Evolutionary conservation across 805 yeast species (phyloP), one percentile per base, ranked within the genome.

Genomic region (Helenozyma rhizophorensis): DNA sequence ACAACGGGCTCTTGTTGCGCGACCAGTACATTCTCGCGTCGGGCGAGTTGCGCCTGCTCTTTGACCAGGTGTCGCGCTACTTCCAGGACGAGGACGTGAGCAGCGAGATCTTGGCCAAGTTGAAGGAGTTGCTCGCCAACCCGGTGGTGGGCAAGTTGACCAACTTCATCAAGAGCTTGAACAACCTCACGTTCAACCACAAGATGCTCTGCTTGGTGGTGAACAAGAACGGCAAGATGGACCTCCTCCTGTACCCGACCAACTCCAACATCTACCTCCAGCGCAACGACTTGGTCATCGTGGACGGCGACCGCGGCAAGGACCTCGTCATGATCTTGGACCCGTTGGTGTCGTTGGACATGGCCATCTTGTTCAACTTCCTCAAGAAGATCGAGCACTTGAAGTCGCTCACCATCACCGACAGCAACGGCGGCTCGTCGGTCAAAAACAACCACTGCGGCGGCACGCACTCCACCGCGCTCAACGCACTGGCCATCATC

Each of bases 301-400:
- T 82, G 36, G 93, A 84, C 58, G 94, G 93, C 34, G 94, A 84
- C 53, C 67, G 93, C 40, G 94, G 94, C 18, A 81, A 81, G 48
- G 94, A 84, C 55, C 56, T 84, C 42, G 90, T 80, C 8, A 73
- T 78, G 73, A 76, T 83, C 27, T 60, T 83, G 18, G 83, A 80
- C 40, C 86, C 90, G 1, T 55, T 68, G 25, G 70, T 83, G 19
- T 72, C 69, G 27, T 65, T 81, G 35, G 74, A 80, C 38, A 63
- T 79, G 53, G 90, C 90, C 2, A 68, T 83, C 29, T 68, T 84
- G 37, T 73, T 83, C 51, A 83, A 83, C 48, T 84, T 82, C 47
- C 58, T 83, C 48, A 83, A 83, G 57, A 83, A 83, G 51, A 73
- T 79, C 43, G 78, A 80, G 38, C 90, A 83, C 53, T 59, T 77